These are phyloP conservation scores for Cyberlindnera mycetangii DNA, from an alignment of 805 yeast genomes.

Conservation along the genomic window DNA sequence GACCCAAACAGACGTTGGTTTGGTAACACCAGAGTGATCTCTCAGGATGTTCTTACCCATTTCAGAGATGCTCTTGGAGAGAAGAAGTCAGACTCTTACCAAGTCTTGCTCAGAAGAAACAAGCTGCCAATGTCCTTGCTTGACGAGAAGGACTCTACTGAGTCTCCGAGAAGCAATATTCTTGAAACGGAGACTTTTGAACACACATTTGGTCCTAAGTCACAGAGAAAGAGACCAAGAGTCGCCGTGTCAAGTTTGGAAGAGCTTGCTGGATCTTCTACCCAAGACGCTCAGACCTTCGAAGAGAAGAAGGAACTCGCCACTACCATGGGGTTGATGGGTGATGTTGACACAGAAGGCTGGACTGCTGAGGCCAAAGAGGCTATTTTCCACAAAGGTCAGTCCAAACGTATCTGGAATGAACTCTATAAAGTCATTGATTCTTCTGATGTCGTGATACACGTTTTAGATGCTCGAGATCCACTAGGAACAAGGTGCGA, in stretches of 20 bases:
- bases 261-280: conserved; percentile 65
- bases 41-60: conserved; percentile 93
- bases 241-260: conserved; percentile 73
- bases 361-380: conserved; percentile 91
- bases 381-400: conserved; percentile 94
- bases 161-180: conserved; percentile 75
- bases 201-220: conserved; percentile 88
- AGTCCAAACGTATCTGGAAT: conserved; percentile 98
- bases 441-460: conserved; percentile 95
- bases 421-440: conserved; percentile 95
- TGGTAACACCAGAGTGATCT: conserved; percentile 94
- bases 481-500: conserved; percentile 95
- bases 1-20: conserved; percentile 98
- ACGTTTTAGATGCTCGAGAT: conserved; percentile 96
- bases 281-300: conserved; percentile 51
- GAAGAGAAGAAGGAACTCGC: conserved; percentile 76
- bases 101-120: conserved; percentile 82
- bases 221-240: conserved; percentile 89
- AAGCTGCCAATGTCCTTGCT: conserved; percentile 93
- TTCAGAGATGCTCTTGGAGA: conserved; percentile 93
- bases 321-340: conserved; percentile 79
- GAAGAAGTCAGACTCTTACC: conserved; percentile 76
- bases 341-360: conserved; percentile 63
- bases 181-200: conserved; percentile 85
- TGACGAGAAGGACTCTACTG: conserved; percentile 78